A percentile compares a stretch with the other conserved stretches of the same genome.
Conservation (phyloP, 768 basidiomycete species). For the Pleurotus salmoneostramineus region DNA sequence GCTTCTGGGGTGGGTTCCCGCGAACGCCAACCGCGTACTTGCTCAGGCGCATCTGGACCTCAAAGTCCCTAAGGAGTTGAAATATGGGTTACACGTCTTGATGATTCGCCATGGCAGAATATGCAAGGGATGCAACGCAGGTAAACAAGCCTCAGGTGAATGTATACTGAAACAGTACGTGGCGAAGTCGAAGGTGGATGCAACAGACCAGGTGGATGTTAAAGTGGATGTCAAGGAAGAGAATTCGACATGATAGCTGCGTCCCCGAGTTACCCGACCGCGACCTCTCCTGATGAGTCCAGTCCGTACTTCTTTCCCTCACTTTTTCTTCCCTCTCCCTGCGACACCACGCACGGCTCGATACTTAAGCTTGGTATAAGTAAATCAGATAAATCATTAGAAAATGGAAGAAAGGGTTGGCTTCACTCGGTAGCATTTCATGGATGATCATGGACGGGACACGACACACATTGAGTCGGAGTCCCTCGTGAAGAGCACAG, state of each 20-base stretch:
- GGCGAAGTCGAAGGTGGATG: conserved; percentile 11
- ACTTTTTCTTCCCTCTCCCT: too few species aligned
- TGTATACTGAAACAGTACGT: conserved; percentile 30
- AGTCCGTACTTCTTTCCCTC: too few species aligned
- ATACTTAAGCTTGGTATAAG: too few species aligned
- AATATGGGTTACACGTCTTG: conserved; percentile 54
- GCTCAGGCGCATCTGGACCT: conserved; percentile 57
- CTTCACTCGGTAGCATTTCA: too few species aligned
- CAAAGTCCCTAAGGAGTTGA: conserved; percentile 45
- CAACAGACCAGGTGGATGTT: background rate
- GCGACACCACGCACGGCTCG: too few species aligned
- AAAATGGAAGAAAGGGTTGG: too few species aligned
- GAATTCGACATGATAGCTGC: background rate
- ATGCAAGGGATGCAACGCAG: conserved; percentile 48
- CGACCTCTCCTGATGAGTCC: too few species aligned
- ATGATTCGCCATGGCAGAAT: conserved; percentile 54
- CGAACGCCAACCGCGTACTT: conserved; percentile 40
- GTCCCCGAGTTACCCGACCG: too few species aligned
- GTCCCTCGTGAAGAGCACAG: too few species aligned
- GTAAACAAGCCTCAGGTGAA: conserved; percentile 16
- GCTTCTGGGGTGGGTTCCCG: conserved; percentile 48
- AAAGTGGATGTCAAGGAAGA: background rate
- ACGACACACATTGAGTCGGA: too few species aligned
- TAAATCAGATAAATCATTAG: too few species aligned
- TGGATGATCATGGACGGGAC: too few species aligned